These are phyloP conservation scores for Geranium incanum DNA, from an alignment of 441 rosid genomes.

Conservation along the genomic window DNA sequence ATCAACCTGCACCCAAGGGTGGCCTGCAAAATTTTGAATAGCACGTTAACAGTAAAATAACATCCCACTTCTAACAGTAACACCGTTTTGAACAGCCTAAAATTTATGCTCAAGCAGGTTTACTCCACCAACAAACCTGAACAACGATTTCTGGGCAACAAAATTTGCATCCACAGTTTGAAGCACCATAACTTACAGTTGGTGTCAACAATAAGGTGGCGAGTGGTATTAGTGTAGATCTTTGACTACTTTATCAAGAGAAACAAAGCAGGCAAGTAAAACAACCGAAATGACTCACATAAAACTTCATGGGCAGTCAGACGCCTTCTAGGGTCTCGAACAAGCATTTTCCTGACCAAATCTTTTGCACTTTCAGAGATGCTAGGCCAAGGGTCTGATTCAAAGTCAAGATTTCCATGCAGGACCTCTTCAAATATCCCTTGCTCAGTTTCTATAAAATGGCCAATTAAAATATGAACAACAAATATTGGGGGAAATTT, in stretches of 20 bases:
- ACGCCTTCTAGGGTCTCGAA: constrained; percentile 75
- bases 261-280: too few species aligned
- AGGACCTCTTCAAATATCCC: constrained; percentile 88
- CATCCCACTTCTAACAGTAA: background rate
- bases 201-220: too few species aligned
- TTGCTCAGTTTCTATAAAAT: constrained; percentile 58
- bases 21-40: constrained; percentile 44
- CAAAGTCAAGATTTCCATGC: constrained; percentile 89
- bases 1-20: constrained; percentile 89
- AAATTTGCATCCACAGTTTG: too few species aligned
- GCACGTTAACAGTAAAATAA: background rate
- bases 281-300: constrained; percentile 41
- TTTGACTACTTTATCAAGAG: too few species aligned
- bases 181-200: too few species aligned
- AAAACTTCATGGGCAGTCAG: constrained; percentile 85
- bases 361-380: constrained; percentile 91
- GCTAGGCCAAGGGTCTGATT: constrained; percentile 89
- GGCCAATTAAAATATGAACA: constrained; percentile 10
- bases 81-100: too few species aligned
- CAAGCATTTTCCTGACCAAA: constrained; percentile 82
- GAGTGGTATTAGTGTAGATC: too few species aligned
- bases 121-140: too few species aligned
- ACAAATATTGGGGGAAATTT: background rate
- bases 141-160: too few species aligned
- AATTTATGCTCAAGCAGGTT: too few species aligned